phyloP scores from a whole-genome alignment of 2,329 filamentous ascomycete species.

The Ophiosphaerella narmari region DNA sequence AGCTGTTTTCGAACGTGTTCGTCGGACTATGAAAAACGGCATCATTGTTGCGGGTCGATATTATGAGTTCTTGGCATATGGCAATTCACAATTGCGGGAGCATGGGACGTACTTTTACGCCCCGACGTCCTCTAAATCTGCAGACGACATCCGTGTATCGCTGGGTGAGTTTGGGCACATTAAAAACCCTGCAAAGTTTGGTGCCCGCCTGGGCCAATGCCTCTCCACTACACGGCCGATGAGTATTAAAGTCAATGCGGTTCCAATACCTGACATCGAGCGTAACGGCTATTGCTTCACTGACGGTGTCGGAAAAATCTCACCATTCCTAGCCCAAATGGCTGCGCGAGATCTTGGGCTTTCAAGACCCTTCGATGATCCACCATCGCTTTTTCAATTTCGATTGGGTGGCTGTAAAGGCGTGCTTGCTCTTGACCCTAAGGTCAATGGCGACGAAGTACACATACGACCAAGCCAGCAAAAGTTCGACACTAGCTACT shows the following conservation, averaged over 20 bases:
- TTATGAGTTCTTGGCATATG: constrained; percentile 91
- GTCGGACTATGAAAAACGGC: constrained; percentile 73
- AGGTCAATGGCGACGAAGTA: constrained; percentile 69
- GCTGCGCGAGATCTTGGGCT: constrained; percentile 72
- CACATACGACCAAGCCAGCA: constrained; percentile 82
- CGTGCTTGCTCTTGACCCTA: constrained; percentile 75
- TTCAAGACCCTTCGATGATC: constrained; percentile 54
- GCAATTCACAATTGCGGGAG: constrained; percentile 93
- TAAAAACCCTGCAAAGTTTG: constrained; percentile 82
- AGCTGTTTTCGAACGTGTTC: constrained; percentile 74
- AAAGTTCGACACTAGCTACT: constrained; percentile 77
- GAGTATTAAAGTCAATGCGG: constrained; percentile 62
- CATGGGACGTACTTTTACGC: constrained; percentile 93
- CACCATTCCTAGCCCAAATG: constrained; percentile 72
- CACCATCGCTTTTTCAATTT: constrained; percentile 88
- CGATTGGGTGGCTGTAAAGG: constrained; percentile 93
- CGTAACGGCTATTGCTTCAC: constrained; percentile 75
- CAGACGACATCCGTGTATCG: constrained; percentile 77
- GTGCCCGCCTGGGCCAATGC: constrained; percentile 88
- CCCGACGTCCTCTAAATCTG: constrained; percentile 67
- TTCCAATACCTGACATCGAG: constrained; percentile 71
- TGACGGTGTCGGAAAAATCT: constrained; percentile 95
- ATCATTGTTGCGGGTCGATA: constrained; percentile 80
- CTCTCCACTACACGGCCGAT: constrained; percentile 90
- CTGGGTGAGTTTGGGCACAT: constrained; percentile 89